phyloP scores from a whole-genome alignment of 495 filamentous ascomycete genomes.

The Podospora pseudocomata region DNA sequence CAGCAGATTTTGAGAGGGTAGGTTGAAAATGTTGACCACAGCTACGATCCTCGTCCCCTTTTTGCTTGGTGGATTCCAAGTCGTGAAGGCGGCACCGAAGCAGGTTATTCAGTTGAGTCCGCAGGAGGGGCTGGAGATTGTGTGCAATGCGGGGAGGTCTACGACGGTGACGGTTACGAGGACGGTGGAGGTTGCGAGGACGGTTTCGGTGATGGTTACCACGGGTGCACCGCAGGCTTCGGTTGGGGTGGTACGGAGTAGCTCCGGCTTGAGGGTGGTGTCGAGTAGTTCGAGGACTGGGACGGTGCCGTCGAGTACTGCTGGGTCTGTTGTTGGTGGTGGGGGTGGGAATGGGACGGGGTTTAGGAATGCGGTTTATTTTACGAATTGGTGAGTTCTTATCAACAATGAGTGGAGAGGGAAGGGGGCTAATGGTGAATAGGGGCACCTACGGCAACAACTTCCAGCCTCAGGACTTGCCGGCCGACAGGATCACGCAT shows the following conservation, averaged over 20 bases:
- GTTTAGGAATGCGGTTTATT: constrained; percentile 42
- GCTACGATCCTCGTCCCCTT: background rate
- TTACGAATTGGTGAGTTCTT: constrained; percentile 43
- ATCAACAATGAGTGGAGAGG: constrained; percentile 26
- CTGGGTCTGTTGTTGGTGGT: background rate
- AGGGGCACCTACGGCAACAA: constrained; percentile 77
- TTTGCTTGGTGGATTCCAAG: background rate
- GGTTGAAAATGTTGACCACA: constrained; percentile 2
- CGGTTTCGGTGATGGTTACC: background rate
- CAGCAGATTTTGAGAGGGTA: background rate
- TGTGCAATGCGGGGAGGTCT: background rate
- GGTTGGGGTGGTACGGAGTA: background rate
- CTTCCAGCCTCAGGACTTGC: constrained; percentile 73
- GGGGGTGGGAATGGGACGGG: constrained; percentile 11
- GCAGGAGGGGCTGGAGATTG: background rate
- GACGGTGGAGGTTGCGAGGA: constrained; percentile 4
- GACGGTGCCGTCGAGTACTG: background rate
- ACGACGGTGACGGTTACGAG: constrained; percentile 14
- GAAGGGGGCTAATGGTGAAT: constrained; percentile 4
- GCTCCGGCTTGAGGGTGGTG: background rate
- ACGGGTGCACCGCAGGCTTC: background rate
- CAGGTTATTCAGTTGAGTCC: background rate
- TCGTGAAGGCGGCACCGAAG: background rate
- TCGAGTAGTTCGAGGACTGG: too few relatives aligned
- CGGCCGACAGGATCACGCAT: constrained; percentile 74